Evolutionary conservation across 805 yeast species (phyloP).

Genomic region (Hanseniaspora occidentalis): DNA sequence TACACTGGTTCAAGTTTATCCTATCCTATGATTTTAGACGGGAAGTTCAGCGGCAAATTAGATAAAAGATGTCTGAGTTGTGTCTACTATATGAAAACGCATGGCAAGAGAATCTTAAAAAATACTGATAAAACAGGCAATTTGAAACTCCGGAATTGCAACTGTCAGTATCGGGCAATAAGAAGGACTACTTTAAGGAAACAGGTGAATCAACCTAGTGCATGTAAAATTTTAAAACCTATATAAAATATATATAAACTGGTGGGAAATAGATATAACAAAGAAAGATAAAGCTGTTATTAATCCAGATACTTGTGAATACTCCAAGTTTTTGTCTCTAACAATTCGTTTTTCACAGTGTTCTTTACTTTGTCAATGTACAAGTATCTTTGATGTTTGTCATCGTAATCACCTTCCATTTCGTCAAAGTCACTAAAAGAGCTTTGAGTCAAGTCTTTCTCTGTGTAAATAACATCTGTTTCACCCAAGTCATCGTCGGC

Average conservation of each 20-base stretch:
- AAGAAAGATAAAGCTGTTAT: neutral
- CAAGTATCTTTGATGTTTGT: neutral
- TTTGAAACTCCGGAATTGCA: too few relatives aligned
- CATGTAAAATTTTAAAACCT: too few relatives aligned
- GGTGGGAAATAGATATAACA: too few relatives aligned
- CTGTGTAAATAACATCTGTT: neutral
- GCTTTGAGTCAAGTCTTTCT: neutral
- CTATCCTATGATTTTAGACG: conserved; percentile 2
- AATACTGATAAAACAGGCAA: too few relatives aligned
- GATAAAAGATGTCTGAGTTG: conserved; percentile 3
- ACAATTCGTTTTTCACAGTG: neutral
- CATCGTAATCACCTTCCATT: neutral
- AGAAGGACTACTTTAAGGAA: too few relatives aligned
- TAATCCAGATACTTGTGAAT: neutral
- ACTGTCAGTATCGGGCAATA: neutral
- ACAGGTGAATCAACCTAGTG: too few relatives aligned
- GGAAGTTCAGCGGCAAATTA: neutral
- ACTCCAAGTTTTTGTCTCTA: neutral
- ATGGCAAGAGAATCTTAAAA: neutral
- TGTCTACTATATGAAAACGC: neutral
- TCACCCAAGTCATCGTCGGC: neutral
- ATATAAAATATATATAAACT: too few relatives aligned
- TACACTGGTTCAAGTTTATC: neutral
- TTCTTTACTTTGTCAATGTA: neutral
- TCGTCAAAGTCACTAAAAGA: neutral